A percentile compares a stretch with the other conserved stretches of the same genome.
These are phyloP conservation scores for Lichtheimia corymbifera DNA, from an alignment of 371 early-diverging fungal species.

Conservation along the genomic window DNA sequence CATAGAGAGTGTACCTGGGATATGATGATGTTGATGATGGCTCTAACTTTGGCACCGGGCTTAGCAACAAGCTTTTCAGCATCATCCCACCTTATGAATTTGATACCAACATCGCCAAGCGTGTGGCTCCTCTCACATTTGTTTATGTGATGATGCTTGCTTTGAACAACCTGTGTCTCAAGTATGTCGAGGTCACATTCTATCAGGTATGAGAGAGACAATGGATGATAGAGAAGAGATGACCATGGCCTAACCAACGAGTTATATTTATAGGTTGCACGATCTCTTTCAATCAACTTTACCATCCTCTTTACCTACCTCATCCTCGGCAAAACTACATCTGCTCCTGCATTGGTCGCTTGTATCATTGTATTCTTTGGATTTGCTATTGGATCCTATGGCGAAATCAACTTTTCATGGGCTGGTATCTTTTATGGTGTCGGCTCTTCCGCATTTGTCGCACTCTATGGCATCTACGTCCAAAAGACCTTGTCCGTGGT, in stretches of 20 bases:
- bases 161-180: constrained; percentile 70
- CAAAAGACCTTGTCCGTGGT: constrained; percentile 69
- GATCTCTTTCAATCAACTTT: constrained; percentile 73
- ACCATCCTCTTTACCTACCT: constrained; percentile 70
- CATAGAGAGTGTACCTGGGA: too few species aligned
- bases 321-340: constrained; percentile 62
- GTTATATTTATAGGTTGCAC: constrained; percentile 66
- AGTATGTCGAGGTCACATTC: constrained; percentile 72
- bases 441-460: constrained; percentile 70
- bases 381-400: constrained; percentile 71
- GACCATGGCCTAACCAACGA: background rate
- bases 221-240: background rate
- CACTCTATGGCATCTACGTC: constrained; percentile 75
- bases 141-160: constrained; percentile 76
- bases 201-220: constrained; percentile 55
- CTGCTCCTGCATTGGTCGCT: constrained; percentile 55
- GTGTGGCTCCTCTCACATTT: constrained; percentile 66
- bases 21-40: too few species aligned
- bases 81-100: constrained; percentile 76
- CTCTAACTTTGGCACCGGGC: background rate
- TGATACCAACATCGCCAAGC: constrained; percentile 52
- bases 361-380: constrained; percentile 72
- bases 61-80: constrained; percentile 56
- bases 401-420: constrained; percentile 75
- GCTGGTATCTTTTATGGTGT: constrained; percentile 70